Evolutionary conservation across 1,139 yeast species (phyloP).

Genomic region (Blastobotrys arbuscula): DNA sequence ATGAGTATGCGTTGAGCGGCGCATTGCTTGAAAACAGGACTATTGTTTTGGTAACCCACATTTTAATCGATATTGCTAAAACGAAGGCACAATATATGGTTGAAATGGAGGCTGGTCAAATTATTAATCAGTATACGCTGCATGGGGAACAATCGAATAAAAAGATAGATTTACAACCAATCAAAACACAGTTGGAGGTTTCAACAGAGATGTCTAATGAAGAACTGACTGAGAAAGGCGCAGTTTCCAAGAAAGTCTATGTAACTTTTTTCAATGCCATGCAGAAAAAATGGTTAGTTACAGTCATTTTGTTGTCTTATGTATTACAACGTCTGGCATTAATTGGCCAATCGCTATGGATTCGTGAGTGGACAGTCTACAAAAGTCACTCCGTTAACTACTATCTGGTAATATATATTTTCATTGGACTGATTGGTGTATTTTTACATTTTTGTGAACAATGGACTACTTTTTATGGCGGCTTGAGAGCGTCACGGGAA

Average conservation of each 20-base stretch:
- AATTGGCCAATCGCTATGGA: slow-evolving; percentile 78
- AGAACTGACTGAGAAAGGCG: slow-evolving; percentile 59
- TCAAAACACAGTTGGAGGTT: too few species aligned
- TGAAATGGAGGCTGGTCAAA: too few species aligned
- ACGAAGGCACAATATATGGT: too few species aligned
- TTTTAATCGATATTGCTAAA: too few species aligned
- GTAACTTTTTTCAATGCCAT: slow-evolving; percentile 61
- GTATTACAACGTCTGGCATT: slow-evolving; percentile 49
- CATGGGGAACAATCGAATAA: too few species aligned
- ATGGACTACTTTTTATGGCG: neutral
- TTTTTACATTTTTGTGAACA: slow-evolving; percentile 55
- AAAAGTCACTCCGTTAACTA: neutral
- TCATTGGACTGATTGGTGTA: slow-evolving; percentile 81
- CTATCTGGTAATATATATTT: slow-evolving; percentile 31
- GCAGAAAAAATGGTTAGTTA: slow-evolving; percentile 54
- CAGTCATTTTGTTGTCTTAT: slow-evolving; percentile 11
- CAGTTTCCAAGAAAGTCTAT: slow-evolving; percentile 66
- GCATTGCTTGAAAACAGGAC: slow-evolving; percentile 71
- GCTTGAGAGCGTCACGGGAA: slow-evolving; percentile 64
- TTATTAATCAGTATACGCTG: too few species aligned
- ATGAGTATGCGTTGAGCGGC: neutral
- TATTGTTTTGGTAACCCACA: slow-evolving; percentile 44
- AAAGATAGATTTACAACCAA: too few species aligned
- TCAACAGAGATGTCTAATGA: too few species aligned
- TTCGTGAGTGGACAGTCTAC: slow-evolving; percentile 64